Percentiles rank a stretch among this genome's conserved stretches.
These are phyloP conservation scores for Cercophora scortea DNA, from an alignment of 495 filamentous ascomycete species.

Conservation along the genomic window DNA sequence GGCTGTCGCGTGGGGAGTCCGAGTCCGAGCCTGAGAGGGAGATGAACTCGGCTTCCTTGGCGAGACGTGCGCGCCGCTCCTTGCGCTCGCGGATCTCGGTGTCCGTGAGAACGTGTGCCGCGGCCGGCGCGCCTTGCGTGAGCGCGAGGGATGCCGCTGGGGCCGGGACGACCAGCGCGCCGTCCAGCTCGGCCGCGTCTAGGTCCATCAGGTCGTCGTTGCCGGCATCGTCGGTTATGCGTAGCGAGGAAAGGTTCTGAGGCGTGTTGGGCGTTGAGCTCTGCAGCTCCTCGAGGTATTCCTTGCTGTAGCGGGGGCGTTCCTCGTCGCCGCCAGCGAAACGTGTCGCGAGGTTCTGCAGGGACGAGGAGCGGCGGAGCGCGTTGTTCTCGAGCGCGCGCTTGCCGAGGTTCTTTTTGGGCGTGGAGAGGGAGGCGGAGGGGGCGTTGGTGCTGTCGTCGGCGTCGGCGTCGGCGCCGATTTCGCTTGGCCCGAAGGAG, in stretches of 20 bases:
- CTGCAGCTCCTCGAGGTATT: slow-evolving; percentile 77
- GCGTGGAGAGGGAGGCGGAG: slow-evolving; percentile 24
- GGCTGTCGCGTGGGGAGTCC: slow-evolving; percentile 16
- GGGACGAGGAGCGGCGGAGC: slow-evolving; percentile 32
- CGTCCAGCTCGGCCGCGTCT: slow-evolving; percentile 48
- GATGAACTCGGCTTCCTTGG: slow-evolving; percentile 72
- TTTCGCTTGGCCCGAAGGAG: slow-evolving; percentile 64
- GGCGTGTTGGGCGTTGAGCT: slow-evolving; percentile 75
- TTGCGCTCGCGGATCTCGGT: slow-evolving; percentile 93
- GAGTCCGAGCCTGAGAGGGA: slow-evolving; percentile 49
- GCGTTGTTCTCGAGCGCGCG: slow-evolving; percentile 67
- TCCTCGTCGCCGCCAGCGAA: slow-evolving; percentile 54
- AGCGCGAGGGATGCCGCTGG: not conserved
- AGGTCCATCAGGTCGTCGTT: slow-evolving; percentile 26
- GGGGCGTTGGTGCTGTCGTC: slow-evolving; percentile 8
- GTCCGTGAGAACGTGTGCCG: slow-evolving; percentile 56
- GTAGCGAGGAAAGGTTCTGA: slow-evolving; percentile 39
- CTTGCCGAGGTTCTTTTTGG: slow-evolving; percentile 66
- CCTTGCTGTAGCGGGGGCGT: slow-evolving; percentile 75
- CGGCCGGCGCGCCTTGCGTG: not conserved
- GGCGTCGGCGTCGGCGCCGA: slow-evolving; percentile 44
- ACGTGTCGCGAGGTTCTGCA: slow-evolving; percentile 41
- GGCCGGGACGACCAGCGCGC: slow-evolving; percentile 53
- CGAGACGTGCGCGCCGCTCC: slow-evolving; percentile 70
- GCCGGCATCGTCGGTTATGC: slow-evolving; percentile 10